Percentiles rank a stretch among this genome's conserved stretches.
Evolutionary conservation across 2,329 filamentous ascomycete genomes (phyloP).

Genomic region (Apiospora sp.): DNA sequence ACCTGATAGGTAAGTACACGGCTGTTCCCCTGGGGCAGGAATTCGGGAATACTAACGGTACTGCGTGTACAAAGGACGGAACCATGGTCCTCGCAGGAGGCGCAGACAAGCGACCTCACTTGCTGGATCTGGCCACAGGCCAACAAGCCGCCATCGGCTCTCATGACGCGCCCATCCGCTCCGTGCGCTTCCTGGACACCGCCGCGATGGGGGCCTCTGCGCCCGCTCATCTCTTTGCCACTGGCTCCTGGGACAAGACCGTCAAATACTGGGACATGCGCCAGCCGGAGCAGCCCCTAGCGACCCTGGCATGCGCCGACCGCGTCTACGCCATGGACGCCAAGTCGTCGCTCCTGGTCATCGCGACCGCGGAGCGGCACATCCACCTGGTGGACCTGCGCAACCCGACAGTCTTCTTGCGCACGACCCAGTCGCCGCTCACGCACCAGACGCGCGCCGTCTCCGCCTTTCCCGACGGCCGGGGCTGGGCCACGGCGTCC

Average conservation of each 20-base stretch:
- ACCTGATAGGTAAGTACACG: conserved; percentile 34
- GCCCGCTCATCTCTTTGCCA: conserved; percentile 38
- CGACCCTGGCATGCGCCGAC: conserved; percentile 55
- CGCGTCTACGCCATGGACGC: conserved; percentile 53
- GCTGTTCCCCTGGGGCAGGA: too few species aligned
- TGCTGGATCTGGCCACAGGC: conserved; percentile 41
- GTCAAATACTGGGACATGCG: conserved; percentile 66
- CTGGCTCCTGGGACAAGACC: conserved; percentile 63
- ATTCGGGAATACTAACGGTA: conserved; percentile 24
- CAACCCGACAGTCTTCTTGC: conserved; percentile 33
- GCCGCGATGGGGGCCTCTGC: conserved; percentile 30
- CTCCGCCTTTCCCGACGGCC: conserved; percentile 38
- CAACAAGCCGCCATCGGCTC: conserved; percentile 38
- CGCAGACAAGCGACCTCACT: conserved; percentile 42
- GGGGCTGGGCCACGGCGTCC: conserved; percentile 39
- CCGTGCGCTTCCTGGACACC: conserved; percentile 43
- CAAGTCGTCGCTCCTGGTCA: conserved; percentile 38
- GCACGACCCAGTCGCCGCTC: conserved; percentile 36
- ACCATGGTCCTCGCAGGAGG: conserved; percentile 42
- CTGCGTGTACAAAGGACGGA: conserved; percentile 42
- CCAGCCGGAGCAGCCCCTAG: conserved; percentile 46
- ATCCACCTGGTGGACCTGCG: conserved; percentile 45
- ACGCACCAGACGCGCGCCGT: conserved; percentile 41
- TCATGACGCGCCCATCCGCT: conserved; percentile 43
- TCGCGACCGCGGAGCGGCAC: conserved; percentile 42